These are phyloP conservation scores for Leucaena leucocephala DNA, from an alignment of 306 rosid genomes.

Conservation along the genomic window DNA sequence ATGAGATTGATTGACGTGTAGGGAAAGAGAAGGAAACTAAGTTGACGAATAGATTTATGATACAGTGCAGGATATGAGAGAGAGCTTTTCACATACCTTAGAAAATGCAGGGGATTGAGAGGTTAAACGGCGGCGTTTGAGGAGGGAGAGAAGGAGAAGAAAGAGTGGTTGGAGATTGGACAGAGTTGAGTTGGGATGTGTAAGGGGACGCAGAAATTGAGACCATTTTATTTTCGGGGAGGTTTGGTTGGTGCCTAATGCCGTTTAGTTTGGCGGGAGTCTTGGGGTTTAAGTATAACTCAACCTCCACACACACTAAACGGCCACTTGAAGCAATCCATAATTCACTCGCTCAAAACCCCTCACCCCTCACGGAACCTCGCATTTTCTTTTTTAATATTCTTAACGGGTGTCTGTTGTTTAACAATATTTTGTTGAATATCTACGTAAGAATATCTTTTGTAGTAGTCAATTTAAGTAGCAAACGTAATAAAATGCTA, in stretches of 20 bases:
- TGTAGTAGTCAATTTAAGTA: background rate
- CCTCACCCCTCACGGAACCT: background rate
- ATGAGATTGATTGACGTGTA: background rate
- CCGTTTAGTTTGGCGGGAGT: conserved; percentile 34
- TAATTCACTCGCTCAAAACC: background rate
- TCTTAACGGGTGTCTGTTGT: background rate
- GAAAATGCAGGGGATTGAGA: background rate
- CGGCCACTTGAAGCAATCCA: conserved; percentile 51
- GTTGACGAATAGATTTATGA: background rate
- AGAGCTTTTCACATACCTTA: background rate
- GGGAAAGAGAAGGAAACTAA: background rate
- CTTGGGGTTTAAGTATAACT: conserved; percentile 30
- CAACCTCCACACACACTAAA: conserved; percentile 35
- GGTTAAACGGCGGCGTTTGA: conserved; percentile 1
- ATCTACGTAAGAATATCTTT: background rate
- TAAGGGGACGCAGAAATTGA: conserved; percentile 38
- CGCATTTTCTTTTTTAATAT: background rate
- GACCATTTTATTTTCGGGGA: conserved; percentile 49
- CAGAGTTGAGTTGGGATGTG: conserved; percentile 27
- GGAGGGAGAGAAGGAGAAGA: conserved; percentile 2
- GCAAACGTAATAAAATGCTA: background rate
- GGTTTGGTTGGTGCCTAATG: conserved; percentile 54
- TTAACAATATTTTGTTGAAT: background rate
- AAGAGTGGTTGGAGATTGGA: background rate
- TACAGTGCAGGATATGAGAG: background rate